Evolutionary conservation across 192 early-diverging fungal species (phyloP).

Genomic region (Chytriomyces confervae): DNA sequence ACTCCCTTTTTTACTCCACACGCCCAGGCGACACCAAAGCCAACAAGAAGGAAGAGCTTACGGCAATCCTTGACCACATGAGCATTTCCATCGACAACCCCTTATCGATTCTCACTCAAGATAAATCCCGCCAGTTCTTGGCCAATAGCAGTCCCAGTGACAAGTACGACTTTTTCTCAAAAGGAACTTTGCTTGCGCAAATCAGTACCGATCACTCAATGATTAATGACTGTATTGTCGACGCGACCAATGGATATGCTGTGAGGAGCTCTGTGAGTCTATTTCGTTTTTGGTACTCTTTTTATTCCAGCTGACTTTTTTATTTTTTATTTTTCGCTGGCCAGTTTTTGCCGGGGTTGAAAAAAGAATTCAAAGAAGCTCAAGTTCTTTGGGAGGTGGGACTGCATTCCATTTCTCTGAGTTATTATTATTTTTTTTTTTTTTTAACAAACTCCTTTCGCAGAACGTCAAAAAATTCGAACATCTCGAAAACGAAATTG

Average conservation of each 20-base stretch:
- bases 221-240: slow-evolving; percentile 18
- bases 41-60: slow-evolving; percentile 80
- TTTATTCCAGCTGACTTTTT: not conserved
- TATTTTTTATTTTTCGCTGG: not conserved
- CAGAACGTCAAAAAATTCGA: slow-evolving; percentile 41
- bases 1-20: not conserved
- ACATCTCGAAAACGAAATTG: slow-evolving; percentile 41
- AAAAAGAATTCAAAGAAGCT: slow-evolving; percentile 68
- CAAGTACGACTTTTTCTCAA: slow-evolving; percentile 92
- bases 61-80: slow-evolving; percentile 84
- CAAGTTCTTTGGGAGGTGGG: slow-evolving; percentile 65
- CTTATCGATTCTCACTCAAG: slow-evolving; percentile 91
- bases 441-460: slow-evolving; percentile 37
- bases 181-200: slow-evolving; percentile 84
- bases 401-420: no score
- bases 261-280: slow-evolving; percentile 1
- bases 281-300: not conserved
- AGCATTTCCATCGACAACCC: slow-evolving; percentile 93
- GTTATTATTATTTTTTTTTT: no score
- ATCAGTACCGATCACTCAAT: slow-evolving; percentile 74
- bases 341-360: slow-evolving; percentile 73
- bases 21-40: slow-evolving; percentile 1
- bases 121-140: slow-evolving; percentile 89
- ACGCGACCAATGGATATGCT: slow-evolving; percentile 1
- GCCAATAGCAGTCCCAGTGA: slow-evolving; percentile 79